Percentiles rank a stretch among this genome's conserved stretches.
These are phyloP conservation scores for Backusella westeae DNA, from an alignment of 192 early-diverging fungal species.

Conservation along the genomic window DNA sequence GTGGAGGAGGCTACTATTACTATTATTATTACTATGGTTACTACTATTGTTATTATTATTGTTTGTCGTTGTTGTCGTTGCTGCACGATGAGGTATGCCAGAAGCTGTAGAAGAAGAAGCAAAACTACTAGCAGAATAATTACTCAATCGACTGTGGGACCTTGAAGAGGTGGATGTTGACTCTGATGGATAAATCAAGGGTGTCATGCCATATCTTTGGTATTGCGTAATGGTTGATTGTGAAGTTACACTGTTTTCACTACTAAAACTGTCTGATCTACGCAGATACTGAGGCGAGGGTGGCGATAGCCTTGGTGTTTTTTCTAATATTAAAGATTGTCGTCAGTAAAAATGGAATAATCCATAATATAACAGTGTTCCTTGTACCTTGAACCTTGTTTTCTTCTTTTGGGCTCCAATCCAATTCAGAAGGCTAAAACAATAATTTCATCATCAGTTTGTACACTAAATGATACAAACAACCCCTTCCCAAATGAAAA, in stretches of 20 bases:
- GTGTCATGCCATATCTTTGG: slow-evolving; percentile 13
- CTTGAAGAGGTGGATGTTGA: slow-evolving; percentile 28
- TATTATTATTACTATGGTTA: not conserved
- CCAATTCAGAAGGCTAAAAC: slow-evolving; percentile 3
- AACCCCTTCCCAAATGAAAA: not conserved
- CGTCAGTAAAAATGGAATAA: not conserved
- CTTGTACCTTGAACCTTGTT: not conserved
- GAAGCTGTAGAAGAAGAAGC: slow-evolving; percentile 19
- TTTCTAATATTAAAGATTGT: not conserved
- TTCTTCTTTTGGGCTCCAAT: slow-evolving; percentile 13
- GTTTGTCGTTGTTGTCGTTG: not conserved
- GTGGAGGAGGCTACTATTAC: not conserved
- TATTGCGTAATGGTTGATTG: slow-evolving; percentile 28
- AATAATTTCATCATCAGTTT: not conserved
- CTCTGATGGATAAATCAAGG: slow-evolving; percentile 22
- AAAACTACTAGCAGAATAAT: slow-evolving; percentile 30
- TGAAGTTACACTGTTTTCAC: slow-evolving; percentile 27
- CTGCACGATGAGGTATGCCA: not conserved
- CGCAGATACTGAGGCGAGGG: not conserved
- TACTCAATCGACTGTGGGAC: slow-evolving; percentile 29
- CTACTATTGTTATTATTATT: not conserved
- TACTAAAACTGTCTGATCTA: slow-evolving; percentile 30
- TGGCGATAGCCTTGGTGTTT: not conserved
- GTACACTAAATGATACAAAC: not conserved
- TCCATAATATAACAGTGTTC: not conserved